phyloP scores from a whole-genome alignment of 352 stramenopile genomes.

The Globisporangium radiosum region DNA sequence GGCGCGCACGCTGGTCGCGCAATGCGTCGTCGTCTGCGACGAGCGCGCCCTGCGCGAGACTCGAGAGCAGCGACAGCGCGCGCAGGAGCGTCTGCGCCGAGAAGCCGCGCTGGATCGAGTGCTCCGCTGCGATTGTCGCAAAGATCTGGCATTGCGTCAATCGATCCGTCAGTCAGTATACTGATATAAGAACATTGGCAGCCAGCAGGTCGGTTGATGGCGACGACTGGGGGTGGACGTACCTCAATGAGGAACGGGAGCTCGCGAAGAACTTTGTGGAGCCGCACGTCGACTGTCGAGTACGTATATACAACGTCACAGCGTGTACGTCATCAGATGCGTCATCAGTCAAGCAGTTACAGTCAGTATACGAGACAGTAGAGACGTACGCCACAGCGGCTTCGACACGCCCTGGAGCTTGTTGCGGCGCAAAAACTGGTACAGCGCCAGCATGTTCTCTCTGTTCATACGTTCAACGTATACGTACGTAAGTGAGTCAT shows the following conservation, averaged over 20 bases:
- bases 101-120: constrained; percentile 66
- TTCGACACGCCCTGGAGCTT: constrained; percentile 63
- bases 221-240: background rate
- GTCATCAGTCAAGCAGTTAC: too few species aligned
- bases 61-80: constrained; percentile 56
- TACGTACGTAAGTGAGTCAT: background rate
- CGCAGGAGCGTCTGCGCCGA: constrained; percentile 42
- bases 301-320: background rate
- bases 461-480: constrained; percentile 13
- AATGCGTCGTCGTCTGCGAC: constrained; percentile 54
- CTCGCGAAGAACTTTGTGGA: constrained; percentile 66
- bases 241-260: constrained; percentile 73
- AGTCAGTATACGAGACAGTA: background rate
- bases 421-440: constrained; percentile 67
- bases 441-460: constrained; percentile 81
- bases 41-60: constrained; percentile 63
- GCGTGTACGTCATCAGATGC: background rate
- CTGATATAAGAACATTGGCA: background rate
- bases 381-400: constrained; percentile 45
- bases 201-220: background rate
- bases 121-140: constrained; percentile 44
- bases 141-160: constrained; percentile 30
- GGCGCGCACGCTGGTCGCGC: constrained; percentile 46
- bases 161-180: background rate
- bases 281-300: constrained; percentile 43